Evolutionary conservation across 768 basidiomycete species (phyloP), one percentile per base, ranked within the genome.

Genomic region (Leccinum incarnatum): DNA sequence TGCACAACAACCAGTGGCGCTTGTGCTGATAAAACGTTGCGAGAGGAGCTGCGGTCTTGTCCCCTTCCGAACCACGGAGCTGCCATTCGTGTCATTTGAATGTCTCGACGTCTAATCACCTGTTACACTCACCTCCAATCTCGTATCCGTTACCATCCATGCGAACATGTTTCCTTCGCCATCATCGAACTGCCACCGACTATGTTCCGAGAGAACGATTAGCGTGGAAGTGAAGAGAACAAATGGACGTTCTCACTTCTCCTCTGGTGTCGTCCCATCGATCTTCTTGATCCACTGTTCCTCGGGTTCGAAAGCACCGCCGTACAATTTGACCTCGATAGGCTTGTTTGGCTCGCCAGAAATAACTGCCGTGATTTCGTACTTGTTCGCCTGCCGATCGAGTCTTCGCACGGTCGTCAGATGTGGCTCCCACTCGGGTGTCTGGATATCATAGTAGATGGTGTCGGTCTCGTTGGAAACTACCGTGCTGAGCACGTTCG

Each of bases 391-490:
- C 45, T 66, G 67, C 5, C 65, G 51, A 62, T 77, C 70, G 23
- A 76, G 68, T 51, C 72, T 66, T 45, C 64, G 64, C 45, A 78
- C 62, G 53, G 67, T 73, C 61, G 78, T 79, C 62, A 63, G 40
- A 47, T 68, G 60, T 7, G 68, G 63, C 52, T 73, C 74, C 77
- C 76, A 75, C 45, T 70, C 66, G 17, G 74, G 76, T 32, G 77
- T 79, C 37, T 72, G 67, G 55, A 78, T 63, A 56, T 78, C 78
- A 57, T 74, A 79, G 69, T 75, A 76, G 55, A 75, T 66, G 59
- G 65, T 65, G 61, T 79, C 77, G 56, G 65, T 70, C 34, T 58
- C 66, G 56, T 74, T 77, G 40, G 78, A 70, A 52, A 78, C 70
- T 40, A 76, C 66, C 60, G 76, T 71, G 58, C 76, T 77, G 55